Conservation (phyloP, 2,329 filamentous ascomycete genomes). For the Laburnicola sp. region DNA sequence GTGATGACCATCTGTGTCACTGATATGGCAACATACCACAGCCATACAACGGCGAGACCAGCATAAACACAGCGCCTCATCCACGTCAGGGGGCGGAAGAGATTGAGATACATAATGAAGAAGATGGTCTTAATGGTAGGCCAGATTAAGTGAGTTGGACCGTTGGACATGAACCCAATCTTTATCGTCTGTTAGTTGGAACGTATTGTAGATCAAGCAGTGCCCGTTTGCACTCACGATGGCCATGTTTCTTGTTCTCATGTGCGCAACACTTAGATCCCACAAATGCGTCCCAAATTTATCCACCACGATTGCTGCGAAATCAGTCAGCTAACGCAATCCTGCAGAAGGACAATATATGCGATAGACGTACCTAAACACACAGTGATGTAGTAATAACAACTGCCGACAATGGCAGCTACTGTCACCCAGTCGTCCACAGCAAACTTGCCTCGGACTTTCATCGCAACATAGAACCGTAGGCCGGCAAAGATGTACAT, state of each 20-base stretch:
- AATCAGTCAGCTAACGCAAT: background rate
- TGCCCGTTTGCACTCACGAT: background rate
- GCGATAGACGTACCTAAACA: background rate
- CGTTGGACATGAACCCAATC: conserved; percentile 6
- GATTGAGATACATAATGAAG: conserved; percentile 14
- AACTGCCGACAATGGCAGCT: background rate
- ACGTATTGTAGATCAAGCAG: background rate
- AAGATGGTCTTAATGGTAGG: conserved; percentile 7
- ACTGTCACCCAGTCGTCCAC: conserved; percentile 4
- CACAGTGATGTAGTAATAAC: conserved; percentile 3
- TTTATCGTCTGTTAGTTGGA: background rate
- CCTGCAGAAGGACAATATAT: background rate
- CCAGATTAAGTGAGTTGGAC: conserved; percentile 4
- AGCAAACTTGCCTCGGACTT: background rate
- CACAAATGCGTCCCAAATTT: conserved; percentile 10
- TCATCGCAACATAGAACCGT: conserved; percentile 1
- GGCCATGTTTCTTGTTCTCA: background rate
- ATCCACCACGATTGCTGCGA: background rate
- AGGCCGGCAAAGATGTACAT: conserved; percentile 4
- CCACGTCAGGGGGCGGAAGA: conserved; percentile 9
- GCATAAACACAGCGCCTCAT: conserved; percentile 2
- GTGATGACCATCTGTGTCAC: background rate
- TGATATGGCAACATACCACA: background rate
- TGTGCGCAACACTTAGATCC: conserved; percentile 4
- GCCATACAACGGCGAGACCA: conserved; percentile 3